Evolutionary conservation across 176 grass and related monocot species (phyloP), one percentile per base, ranked within the genome.

Genomic region (Aegilops tauschii): DNA sequence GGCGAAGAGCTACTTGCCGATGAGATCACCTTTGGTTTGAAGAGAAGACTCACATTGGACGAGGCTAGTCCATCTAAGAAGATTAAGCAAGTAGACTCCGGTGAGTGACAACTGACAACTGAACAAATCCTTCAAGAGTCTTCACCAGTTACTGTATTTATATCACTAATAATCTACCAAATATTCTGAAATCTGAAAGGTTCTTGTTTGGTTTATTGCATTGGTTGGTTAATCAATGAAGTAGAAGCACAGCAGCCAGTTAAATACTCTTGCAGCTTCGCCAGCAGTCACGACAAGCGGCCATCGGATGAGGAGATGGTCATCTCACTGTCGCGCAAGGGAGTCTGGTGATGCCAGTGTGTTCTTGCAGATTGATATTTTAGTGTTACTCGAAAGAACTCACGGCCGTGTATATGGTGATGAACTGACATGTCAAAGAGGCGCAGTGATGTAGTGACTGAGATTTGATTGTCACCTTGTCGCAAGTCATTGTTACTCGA

Each of bases 1-100:
- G 28, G 29, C 17, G 65, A 82, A 12, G 85, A 85, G 34, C 5
- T 67, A 54, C 85, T 90, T 14, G 71, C 69, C 8, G 88, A 92
- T 32, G 88, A 78, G 36, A 88, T 88, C 65, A 69, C 50, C 65
- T 30, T 92, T 61, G 78, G 83, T 68, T 82, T 95, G 74, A 92
- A 95, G 80, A 87, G 83, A 95, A 86, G 83, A 50, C 90, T 95
- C 21, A 87, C 72, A 66, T 80, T 95, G 88, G 90, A 95, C 6
- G 93, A 92, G 40, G 9, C 73, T 67, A 29, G 18, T 75, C 83
- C 88, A 81, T 18, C 54, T 20, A 95, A 92, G 80, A 95, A 84
- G 90, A 88, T 28, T n/a, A 92, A 87, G 50, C 73, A 49, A 32
- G 20, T 73, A 30, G 81, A 91, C 62, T 56, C 52, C 2, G 52